Evolutionary conservation across 139 green algal genomes (phyloP).

Genomic region (Limnomonas spitsbergensis): DNA sequence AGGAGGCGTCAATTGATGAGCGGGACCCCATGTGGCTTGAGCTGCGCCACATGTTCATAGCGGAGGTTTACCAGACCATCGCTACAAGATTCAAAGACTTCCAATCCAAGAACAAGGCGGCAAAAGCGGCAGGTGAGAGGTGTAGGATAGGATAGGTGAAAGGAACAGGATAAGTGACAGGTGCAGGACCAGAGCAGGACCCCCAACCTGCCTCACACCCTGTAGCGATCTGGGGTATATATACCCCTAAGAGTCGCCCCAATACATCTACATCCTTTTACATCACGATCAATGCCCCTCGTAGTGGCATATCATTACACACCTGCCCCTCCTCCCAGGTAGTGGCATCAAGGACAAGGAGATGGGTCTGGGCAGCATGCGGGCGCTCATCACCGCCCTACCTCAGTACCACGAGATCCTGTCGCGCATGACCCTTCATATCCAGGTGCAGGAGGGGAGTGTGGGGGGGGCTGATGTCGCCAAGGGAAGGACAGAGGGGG

Average conservation of each 20-base stretch:
- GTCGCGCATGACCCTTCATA: slow-evolving; percentile 76
- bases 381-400: slow-evolving; percentile 69
- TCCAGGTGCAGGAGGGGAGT: slow-evolving; percentile 80
- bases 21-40: slow-evolving; percentile 52
- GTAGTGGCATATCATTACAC: too few relatives aligned
- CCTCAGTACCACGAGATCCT: slow-evolving; percentile 87
- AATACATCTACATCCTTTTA: too few relatives aligned
- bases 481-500: too few relatives aligned
- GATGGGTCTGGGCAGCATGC: slow-evolving; percentile 55
- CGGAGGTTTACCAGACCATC: slow-evolving; percentile 49
- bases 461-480: too few relatives aligned
- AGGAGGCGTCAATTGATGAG: slow-evolving; percentile 78
- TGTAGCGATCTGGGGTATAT: too few relatives aligned
- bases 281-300: too few relatives aligned
- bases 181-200: too few relatives aligned
- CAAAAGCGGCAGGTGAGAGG: slow-evolving; percentile 6
- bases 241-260: too few relatives aligned
- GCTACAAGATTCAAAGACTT: slow-evolving; percentile 59
- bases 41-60: slow-evolving; percentile 89
- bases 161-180: background rate
- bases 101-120: slow-evolving; percentile 61
- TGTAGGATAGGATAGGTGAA: background rate
- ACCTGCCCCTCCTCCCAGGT: background rate
- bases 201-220: too few relatives aligned
- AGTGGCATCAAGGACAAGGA: slow-evolving; percentile 21